Evolutionary conservation across 352 stramenopile species (phyloP), one percentile per base, ranked within the genome.

Genomic region (Globisporangium orthogonon): DNA sequence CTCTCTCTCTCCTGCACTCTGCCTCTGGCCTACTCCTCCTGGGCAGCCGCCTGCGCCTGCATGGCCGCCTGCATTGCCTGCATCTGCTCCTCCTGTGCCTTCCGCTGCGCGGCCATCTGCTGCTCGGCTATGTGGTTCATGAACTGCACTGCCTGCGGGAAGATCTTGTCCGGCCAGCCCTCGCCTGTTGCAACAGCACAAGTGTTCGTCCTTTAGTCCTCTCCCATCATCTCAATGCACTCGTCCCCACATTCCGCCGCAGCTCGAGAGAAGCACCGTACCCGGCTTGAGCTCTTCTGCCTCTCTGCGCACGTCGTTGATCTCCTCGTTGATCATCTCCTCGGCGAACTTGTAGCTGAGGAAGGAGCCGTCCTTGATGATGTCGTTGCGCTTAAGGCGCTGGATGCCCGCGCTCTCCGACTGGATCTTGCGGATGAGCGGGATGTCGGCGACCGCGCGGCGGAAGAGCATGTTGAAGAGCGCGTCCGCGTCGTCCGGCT

Each of bases 41-140:
- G 61, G 43, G 57, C 44, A 35, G 69, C 54, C n/a, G 65, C 69
- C 66, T 87, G 63, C 33, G 62, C 73, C 50, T 84, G 65, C 59
- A 67, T 70, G 60, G 81, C 73, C n/a, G 70, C 69, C 40, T 82
- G 75, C 76, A 83, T 78, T 49, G 71, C 78, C 55, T 84, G 78
- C 67, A 91, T 78, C 71, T 91, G 79, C 50, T 66, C 76, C 58
- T 91, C 79, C 4, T 69, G 72, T 37, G 70, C 74, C 70, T 91
- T 91, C 48, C 79, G 74, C 69, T 91, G 84, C 35, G 71, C 74
- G 41, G 77, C 79, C 76, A 88, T 90, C 70, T 94, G 84, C 67
- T 94, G 84, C 57, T 94, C 84, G 11, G 80, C 78, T 57, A 94
- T 80, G 66, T 91, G 84, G 45, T 90, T 94, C 81, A 94, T 87